Base-by-base conservation (phyloP, 306 rosid species). In the Purshia tridentata region DNA sequence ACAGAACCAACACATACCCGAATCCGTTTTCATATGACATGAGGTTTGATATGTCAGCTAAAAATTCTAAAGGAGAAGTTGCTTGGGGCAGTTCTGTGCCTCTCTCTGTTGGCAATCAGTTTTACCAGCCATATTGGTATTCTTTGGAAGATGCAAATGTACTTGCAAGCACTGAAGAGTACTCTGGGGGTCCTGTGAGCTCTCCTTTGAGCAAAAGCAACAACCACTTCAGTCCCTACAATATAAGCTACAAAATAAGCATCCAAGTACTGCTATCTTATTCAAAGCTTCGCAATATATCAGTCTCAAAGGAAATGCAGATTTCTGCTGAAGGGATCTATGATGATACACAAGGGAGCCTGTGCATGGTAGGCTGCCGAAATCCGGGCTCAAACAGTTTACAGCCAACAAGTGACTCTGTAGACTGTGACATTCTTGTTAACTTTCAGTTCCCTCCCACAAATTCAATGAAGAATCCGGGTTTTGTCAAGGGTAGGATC, bases 321-420 rank as follows among this genome's bases (percentile, higher is more conserved):
- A 80, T 88, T 58, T 69, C 70, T 23, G 92, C 90, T 1, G 93
- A 91, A 78, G 94, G 97, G 73, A 37, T 70, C 11, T 88, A 88
- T 84, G 84, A 88, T 81, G 69, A 79, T 14, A 55, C 75, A 72
- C 37, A 81, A 18, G 97, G 94, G 80, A 82, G 41, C 60, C 78
- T 91, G 80, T 91, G 97, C 49, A 87, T 88, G 97, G 73, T 84
- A 10, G 97, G 92, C 69, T 91, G 91, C 80, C 75, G 88, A 14
- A 59, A 73, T 41, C 48, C 77, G 57, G 57, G 19, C 57, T 65
- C 65, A 5, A 69, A 64, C 5, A 18, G 14, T 46, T 50, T 57
- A n/a, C 62, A 23, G 44, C 50, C 70, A 56, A 57, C 16, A 56
- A 45, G 56, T 18, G 65, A 54, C 4, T 72, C 82, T 20, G 22